Conservation (phyloP, 2,329 filamentous ascomycete genomes). For the Gnomoniopsis sp. region DNA sequence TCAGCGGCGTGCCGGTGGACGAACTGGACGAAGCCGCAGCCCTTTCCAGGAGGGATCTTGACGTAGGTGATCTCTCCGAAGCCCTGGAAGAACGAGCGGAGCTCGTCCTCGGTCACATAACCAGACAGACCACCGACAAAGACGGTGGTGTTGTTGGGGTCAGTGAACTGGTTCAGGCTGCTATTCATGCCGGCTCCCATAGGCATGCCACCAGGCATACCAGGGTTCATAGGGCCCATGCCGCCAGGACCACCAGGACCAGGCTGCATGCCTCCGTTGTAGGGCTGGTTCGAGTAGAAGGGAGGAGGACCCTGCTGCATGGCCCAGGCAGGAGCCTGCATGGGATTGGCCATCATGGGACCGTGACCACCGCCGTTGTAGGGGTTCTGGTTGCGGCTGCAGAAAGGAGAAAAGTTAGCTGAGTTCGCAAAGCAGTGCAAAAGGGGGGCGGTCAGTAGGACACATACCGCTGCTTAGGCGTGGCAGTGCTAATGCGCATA, state of each 20-base stretch:
- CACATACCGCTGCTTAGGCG: slow-evolving; percentile 80
- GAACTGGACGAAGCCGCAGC: slow-evolving; percentile 98
- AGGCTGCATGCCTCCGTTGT: slow-evolving; percentile 30
- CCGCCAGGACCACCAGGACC: slow-evolving; percentile 29
- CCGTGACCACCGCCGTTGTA: slow-evolving; percentile 33
- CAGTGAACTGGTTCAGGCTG: slow-evolving; percentile 97
- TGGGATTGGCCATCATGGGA: slow-evolving; percentile 35
- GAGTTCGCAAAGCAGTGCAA: background rate
- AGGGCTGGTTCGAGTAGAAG: slow-evolving; percentile 16
- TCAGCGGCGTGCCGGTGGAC: slow-evolving; percentile 97
- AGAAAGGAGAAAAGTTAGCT: background rate
- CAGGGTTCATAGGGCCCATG: slow-evolving; percentile 28
- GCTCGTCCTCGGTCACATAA: slow-evolving; percentile 98
- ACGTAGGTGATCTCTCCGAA: slow-evolving; percentile 99
- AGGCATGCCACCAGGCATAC: slow-evolving; percentile 30
- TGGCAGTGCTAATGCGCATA: slow-evolving; percentile 97
- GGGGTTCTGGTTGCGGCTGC: slow-evolving; percentile 34
- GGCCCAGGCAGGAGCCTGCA: slow-evolving; percentile 41
- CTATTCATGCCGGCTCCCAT: background rate
- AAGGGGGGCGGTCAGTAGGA: background rate
- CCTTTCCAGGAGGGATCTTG: slow-evolving; percentile 99
- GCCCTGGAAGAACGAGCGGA: slow-evolving; percentile 99
- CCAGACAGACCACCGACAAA: slow-evolving; percentile 96
- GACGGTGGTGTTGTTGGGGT: slow-evolving; percentile 98
- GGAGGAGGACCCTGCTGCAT: slow-evolving; percentile 24